Base-by-base conservation (phyloP, 352 stramenopile genomes). In the Halophytophthora batemanensis region DNA sequence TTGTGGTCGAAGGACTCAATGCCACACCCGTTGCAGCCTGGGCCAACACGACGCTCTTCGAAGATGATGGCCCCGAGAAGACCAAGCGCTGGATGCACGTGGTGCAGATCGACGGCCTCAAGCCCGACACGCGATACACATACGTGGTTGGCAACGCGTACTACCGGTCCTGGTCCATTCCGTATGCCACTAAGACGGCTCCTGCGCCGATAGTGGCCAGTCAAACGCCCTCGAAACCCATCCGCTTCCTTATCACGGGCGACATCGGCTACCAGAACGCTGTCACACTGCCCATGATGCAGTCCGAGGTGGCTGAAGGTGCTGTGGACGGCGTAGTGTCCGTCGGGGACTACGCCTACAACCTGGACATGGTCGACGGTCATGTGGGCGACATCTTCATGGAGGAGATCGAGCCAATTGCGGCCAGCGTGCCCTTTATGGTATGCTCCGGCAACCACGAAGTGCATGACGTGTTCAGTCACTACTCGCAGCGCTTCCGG, bases 381-480 rank as follows among this genome's bases (percentile, higher is more conserved):
- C 69, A 78, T 45, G 80, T 93, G 14, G 87, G 87, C 41, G 86
- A 95, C 53, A 88, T 95, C 22, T 97, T 93, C 66, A 93, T 97
- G 85, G 77, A 90, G 34, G 77, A 92, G 50, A 93, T 96, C 56
- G 75, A 96, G 29, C 76, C 81, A 3, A 93, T 96, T 45, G 85
- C 86, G n/a, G 74, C 82, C 15, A 66, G 60, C 13, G 73, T 95
- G 29, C 87, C 89, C 1, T 97, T 95, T 55, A 96, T 97, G 86
- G 85, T 96, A 36, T 77, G 78, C 7, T 77, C 85, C 0, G 90
- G 90, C 23, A 97, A 97, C 67, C 90, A 97, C 69, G 90, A 97
- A 56, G 84, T 71, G 17, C 73, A 96, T 62, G 82, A 84, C 38
- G 54, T 71, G 46, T 94, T 95, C 57, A 78, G 64, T 40, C 82